Evolutionary conservation across 495 filamentous ascomycete genomes (phyloP).

Genomic region (Xylaria castorea): DNA sequence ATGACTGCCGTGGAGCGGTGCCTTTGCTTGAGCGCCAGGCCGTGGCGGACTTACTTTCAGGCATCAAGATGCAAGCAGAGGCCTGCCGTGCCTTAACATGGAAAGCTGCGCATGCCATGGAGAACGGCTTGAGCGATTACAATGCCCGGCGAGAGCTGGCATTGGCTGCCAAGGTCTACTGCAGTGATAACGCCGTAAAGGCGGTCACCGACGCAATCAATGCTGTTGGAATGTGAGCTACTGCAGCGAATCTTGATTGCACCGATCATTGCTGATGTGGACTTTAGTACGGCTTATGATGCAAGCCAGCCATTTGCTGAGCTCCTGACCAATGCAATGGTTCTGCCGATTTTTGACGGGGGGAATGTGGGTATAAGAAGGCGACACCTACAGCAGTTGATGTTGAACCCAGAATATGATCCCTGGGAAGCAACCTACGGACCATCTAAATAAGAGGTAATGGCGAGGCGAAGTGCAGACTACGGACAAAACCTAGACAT

Average conservation of each 20-base stretch:
- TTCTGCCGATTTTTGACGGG: conserved; percentile 61
- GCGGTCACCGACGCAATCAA: conserved; percentile 56
- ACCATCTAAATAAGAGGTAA: conserved; percentile 19
- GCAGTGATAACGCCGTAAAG: conserved; percentile 56
- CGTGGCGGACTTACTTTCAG: conserved; percentile 58
- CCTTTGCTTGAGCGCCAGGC: conserved; percentile 56
- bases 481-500: background rate
- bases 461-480: background rate
- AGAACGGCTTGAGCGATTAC: conserved; percentile 49
- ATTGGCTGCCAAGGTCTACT: conserved; percentile 60
- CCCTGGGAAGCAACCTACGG: conserved; percentile 48
- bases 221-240: conserved; percentile 54
- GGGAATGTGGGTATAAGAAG: conserved; percentile 63
- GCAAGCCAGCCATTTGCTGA: conserved; percentile 45
- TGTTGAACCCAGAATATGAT: conserved; percentile 55
- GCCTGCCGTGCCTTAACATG: conserved; percentile 58
- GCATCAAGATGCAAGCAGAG: conserved; percentile 62
- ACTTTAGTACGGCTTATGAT: conserved; percentile 1
- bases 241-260: conserved; percentile 21
- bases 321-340: conserved; percentile 57
- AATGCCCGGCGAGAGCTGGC: conserved; percentile 52
- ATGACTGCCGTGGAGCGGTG: conserved; percentile 49
- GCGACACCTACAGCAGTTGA: conserved; percentile 57
- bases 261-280: background rate
- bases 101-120: conserved; percentile 55